phyloP scores from a whole-genome alignment of 306 rosid genomes.

The Spatholobus suberectus region DNA sequence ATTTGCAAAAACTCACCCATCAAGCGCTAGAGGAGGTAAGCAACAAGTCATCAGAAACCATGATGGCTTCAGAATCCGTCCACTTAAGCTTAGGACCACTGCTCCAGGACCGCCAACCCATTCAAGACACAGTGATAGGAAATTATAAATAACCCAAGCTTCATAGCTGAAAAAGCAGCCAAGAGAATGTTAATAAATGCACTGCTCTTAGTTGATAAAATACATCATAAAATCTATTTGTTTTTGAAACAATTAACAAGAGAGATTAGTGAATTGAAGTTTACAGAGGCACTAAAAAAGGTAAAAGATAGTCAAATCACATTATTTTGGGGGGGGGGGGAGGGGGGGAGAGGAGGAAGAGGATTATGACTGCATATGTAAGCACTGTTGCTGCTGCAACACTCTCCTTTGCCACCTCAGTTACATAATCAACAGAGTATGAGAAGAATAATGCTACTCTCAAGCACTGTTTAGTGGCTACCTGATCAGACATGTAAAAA shows the following conservation, averaged over 20 bases:
- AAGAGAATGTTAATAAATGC: neutral
- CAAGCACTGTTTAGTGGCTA: neutral
- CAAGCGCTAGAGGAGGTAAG: slow-evolving; percentile 76
- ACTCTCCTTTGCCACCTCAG: slow-evolving; percentile 9
- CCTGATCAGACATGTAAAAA: neutral
- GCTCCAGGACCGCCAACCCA: slow-evolving; percentile 99
- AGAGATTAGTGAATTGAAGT: neutral
- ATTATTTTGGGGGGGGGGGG: neutral
- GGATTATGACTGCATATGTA: neutral
- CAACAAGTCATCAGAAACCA: slow-evolving; percentile 84
- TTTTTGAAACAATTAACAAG: slow-evolving; percentile 8
- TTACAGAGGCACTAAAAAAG: slow-evolving; percentile 2
- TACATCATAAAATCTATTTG: slow-evolving; percentile 13
- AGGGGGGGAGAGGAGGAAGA: neutral
- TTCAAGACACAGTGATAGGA: slow-evolving; percentile 79
- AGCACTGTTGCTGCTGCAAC: slow-evolving; percentile 7
- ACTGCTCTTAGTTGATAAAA: neutral
- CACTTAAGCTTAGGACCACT: slow-evolving; percentile 83
- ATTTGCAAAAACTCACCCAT: slow-evolving; percentile 66
- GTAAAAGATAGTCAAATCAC: slow-evolving; percentile 10
- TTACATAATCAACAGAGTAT: neutral
- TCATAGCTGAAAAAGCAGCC: slow-evolving; percentile 72
- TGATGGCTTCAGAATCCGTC: slow-evolving; percentile 83
- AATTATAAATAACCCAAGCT: slow-evolving; percentile 94
- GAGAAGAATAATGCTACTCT: slow-evolving; percentile 5